Evolutionary conservation across 495 filamentous ascomycete genomes (phyloP).

Genomic region (Hypoxylon fuscum): DNA sequence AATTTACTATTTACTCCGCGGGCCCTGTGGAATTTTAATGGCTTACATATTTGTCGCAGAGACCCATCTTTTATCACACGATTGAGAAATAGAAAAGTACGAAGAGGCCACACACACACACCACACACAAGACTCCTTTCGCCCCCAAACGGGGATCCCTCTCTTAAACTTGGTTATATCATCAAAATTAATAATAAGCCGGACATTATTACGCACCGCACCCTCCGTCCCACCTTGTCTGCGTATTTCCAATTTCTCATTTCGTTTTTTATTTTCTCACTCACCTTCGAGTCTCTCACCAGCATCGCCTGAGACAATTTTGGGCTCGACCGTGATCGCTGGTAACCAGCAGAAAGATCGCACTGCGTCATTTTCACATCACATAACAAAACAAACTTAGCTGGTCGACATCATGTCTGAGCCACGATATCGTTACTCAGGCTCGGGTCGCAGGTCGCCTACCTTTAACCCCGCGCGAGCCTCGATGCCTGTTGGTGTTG

Average conservation of each 20-base stretch:
- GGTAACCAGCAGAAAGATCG: constrained; percentile 4
- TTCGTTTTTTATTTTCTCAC: constrained; percentile 11
- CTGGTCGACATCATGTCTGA: constrained; percentile 53
- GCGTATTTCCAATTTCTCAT: constrained; percentile 4
- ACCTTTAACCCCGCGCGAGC: constrained; percentile 56
- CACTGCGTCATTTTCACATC: constrained; percentile 27
- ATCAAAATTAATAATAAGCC: constrained; percentile 31
- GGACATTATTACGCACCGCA: constrained; percentile 31
- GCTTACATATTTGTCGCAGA: constrained; percentile 38
- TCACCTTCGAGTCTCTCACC: constrained; percentile 15
- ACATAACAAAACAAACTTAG: constrained; percentile 4
- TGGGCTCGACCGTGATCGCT: constrained; percentile 13
- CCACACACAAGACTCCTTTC: constrained; percentile 37
- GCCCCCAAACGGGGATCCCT: constrained; percentile 32
- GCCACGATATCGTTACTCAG: constrained; percentile 48
- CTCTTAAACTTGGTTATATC: constrained; percentile 25
- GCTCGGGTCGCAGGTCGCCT: constrained; percentile 53
- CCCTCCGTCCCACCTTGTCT: constrained; percentile 20
- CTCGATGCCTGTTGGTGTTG: constrained; percentile 54
- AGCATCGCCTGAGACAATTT: constrained; percentile 23
- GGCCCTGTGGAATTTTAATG: constrained; percentile 13
- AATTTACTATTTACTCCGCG: constrained; percentile 11
- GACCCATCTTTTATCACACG: constrained; percentile 34
- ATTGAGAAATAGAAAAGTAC: constrained; percentile 36
- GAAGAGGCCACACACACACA: too few species aligned